Evolutionary conservation across 768 basidiomycete species (phyloP).

Genomic region (Candolleomyces efflorescens): DNA sequence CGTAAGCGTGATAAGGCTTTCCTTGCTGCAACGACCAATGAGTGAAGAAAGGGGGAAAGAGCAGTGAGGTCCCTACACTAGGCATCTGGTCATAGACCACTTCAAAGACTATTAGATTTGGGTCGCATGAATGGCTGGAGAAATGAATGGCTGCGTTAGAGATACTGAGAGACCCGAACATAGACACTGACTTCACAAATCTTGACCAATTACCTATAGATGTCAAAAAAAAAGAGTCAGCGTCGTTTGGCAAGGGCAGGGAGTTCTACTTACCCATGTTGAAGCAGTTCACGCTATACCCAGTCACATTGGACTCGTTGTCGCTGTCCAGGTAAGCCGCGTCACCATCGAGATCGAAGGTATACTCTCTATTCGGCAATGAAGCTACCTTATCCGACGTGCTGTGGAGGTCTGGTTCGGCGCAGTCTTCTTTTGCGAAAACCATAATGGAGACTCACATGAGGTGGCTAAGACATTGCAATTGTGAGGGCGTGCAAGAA

Average conservation of each 20-base stretch:
- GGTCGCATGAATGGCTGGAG: slow-evolving; percentile 63
- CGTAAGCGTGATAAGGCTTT: slow-evolving; percentile 60
- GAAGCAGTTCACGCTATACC: slow-evolving; percentile 56
- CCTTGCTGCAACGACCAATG: slow-evolving; percentile 36
- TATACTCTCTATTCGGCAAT: slow-evolving; percentile 37
- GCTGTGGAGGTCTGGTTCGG: slow-evolving; percentile 1
- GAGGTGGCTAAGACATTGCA: slow-evolving; percentile 29
- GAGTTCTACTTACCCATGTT: slow-evolving; percentile 38
- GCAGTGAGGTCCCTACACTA: slow-evolving; percentile 31
- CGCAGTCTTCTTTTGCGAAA: not conserved
- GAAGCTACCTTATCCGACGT: slow-evolving; percentile 44
- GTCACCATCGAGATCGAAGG: slow-evolving; percentile 63
- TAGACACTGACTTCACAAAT: slow-evolving; percentile 57
- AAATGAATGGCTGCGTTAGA: slow-evolving; percentile 53
- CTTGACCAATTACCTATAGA: slow-evolving; percentile 69
- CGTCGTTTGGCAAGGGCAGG: not conserved
- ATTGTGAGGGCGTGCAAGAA: not conserved
- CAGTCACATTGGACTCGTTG: slow-evolving; percentile 22
- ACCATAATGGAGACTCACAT: slow-evolving; percentile 31
- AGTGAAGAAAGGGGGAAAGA: not conserved
- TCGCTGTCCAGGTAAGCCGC: slow-evolving; percentile 29
- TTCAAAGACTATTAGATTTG: slow-evolving; percentile 53
- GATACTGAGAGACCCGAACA: not conserved
- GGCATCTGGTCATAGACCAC: slow-evolving; percentile 62
- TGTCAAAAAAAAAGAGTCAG: not conserved